Evolutionary conservation across 352 stramenopile genomes (phyloP).

Genomic region (Albugo candida): DNA sequence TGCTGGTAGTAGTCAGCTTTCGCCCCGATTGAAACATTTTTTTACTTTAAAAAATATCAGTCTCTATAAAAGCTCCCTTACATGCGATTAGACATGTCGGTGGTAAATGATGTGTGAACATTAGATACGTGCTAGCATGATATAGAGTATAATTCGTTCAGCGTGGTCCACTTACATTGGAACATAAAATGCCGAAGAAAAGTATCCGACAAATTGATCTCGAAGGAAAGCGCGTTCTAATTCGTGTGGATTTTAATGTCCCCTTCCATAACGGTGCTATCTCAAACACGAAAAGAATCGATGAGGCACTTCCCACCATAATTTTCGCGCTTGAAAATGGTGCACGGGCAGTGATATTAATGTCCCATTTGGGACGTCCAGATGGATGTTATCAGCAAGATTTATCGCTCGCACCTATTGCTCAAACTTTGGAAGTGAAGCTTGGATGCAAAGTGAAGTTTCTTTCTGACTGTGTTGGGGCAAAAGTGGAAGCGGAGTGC

Average conservation of each 20-base stretch:
- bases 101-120: neutral
- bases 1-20: conserved; percentile 36
- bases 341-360: conserved; percentile 95
- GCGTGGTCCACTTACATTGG: neutral
- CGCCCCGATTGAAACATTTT: neutral
- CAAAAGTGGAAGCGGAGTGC: conserved; percentile 67
- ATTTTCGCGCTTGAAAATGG: conserved; percentile 94
- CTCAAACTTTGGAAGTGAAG: conserved; percentile 80
- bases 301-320: conserved; percentile 90
- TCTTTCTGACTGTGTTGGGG: conserved; percentile 90
- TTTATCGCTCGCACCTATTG: conserved; percentile 92
- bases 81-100: neutral
- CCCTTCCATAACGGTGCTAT: conserved; percentile 91
- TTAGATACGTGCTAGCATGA: neutral
- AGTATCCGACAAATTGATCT: conserved; percentile 87
- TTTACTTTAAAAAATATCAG: neutral
- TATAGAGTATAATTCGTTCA: no score
- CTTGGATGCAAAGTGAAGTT: conserved; percentile 86
- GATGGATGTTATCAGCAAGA: conserved; percentile 88
- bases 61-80: neutral
- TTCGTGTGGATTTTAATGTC: conserved; percentile 99
- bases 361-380: conserved; percentile 95
- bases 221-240: conserved; percentile 95
- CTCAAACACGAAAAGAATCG: conserved; percentile 98
- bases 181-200: conserved; percentile 47